Evolutionary conservation across 73 alveolate genomes (phyloP).

Genomic region (Uronychia binucleata): DNA sequence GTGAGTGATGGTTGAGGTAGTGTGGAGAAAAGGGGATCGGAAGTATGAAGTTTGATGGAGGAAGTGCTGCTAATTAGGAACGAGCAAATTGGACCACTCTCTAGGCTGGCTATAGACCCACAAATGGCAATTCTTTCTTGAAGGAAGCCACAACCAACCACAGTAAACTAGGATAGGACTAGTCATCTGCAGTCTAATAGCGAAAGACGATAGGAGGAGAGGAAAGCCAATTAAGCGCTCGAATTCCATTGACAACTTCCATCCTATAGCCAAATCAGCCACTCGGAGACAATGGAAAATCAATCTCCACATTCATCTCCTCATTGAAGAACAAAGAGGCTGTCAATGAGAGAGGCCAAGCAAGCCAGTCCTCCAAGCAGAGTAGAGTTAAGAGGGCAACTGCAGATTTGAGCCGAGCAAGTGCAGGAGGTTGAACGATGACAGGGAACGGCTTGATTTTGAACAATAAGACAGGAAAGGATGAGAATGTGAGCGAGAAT

Average conservation of each 20-base stretch:
- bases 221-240: background rate
- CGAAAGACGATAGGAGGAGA: background rate
- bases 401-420: background rate
- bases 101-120: too few species aligned
- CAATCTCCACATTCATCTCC: background rate
- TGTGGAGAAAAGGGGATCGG: too few species aligned
- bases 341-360: background rate
- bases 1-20: too few species aligned
- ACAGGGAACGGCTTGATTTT: too few species aligned
- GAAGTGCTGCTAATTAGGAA: background rate
- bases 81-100: background rate
- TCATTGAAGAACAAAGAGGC: background rate
- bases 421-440: background rate
- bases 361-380: background rate
- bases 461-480: too few species aligned
- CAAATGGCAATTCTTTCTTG: background rate
- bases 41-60: background rate
- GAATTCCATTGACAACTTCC: background rate
- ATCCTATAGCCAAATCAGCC: background rate
- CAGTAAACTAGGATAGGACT: background rate
- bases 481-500: too few species aligned
- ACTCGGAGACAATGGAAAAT: background rate
- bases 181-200: background rate
- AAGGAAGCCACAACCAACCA: background rate
- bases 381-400: background rate